Evolutionary conservation across 2,329 filamentous ascomycete species (phyloP).

Genomic region (Ceratocystis papillata): DNA sequence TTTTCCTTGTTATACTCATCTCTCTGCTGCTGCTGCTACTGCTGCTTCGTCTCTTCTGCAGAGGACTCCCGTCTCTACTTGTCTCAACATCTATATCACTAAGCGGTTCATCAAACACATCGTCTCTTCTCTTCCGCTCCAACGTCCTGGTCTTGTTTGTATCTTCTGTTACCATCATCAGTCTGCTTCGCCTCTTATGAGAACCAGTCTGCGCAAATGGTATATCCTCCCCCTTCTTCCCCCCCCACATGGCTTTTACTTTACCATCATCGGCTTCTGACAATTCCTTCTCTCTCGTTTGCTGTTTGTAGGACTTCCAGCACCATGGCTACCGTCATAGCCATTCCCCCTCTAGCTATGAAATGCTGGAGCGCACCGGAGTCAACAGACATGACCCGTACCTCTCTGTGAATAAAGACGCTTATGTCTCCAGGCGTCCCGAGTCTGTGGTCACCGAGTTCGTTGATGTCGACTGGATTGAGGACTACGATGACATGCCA

Average conservation of each 20-base stretch:
- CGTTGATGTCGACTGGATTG: constrained; percentile 64
- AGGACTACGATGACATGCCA: constrained; percentile 38
- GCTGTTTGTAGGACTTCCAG: constrained; percentile 20
- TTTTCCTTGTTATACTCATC: too few relatives aligned
- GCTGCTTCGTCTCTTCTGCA: too few relatives aligned
- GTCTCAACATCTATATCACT: too few relatives aligned
- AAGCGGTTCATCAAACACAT: background rate
- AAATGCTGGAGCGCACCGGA: constrained; percentile 44
- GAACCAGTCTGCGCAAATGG: constrained; percentile 13
- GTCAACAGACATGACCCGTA: constrained; percentile 43
- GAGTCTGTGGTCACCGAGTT: constrained; percentile 65
- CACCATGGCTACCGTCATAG: constrained; percentile 16
- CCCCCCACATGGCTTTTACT: background rate
- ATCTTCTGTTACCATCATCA: background rate
- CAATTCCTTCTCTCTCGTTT: too few relatives aligned
- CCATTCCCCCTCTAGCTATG: constrained; percentile 25
- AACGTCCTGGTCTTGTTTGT: too few relatives aligned
- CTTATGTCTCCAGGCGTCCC: constrained; percentile 40
- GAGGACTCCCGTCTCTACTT: too few relatives aligned
- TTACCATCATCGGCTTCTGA: background rate
- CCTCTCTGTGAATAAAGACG: constrained; percentile 47
- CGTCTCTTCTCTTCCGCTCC: background rate
- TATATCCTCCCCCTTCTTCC: background rate
- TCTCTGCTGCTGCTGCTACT: too few relatives aligned
- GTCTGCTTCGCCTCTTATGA: constrained; percentile 18